Percentiles rank a stretch among this genome's conserved stretches.
phyloP scores from a whole-genome alignment of 2,329 filamentous ascomycete genomes.

The Exophiala xenobiotica region DNA sequence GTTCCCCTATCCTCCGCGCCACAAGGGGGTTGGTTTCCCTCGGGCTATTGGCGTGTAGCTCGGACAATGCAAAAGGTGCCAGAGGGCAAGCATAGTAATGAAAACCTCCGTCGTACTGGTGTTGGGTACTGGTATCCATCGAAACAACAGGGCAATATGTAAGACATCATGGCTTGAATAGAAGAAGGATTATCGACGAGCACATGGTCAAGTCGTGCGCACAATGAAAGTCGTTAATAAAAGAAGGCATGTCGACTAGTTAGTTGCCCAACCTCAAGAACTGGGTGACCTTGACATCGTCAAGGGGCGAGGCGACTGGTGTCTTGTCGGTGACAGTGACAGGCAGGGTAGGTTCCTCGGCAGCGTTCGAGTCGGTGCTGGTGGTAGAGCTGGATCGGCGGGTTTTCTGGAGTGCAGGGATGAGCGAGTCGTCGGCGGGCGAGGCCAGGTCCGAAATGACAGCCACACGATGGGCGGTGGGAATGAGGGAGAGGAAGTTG shows the following conservation, averaged over 20 bases:
- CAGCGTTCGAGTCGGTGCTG: conserved; percentile 24
- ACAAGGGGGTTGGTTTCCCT: too few relatives aligned
- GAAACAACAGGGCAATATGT: not conserved
- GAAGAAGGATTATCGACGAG: not conserved
- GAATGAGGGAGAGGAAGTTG: conserved; percentile 27
- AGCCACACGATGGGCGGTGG: conserved; percentile 21
- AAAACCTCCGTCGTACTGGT: not conserved
- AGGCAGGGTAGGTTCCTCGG: conserved; percentile 20
- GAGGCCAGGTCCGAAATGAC: conserved; percentile 11
- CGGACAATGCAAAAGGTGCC: too few relatives aligned
- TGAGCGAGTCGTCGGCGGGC: conserved; percentile 16
- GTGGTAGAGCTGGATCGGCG: conserved; percentile 28
- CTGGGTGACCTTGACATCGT: conserved; percentile 9
- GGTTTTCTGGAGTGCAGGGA: conserved; percentile 26
- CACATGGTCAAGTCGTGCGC: not conserved
- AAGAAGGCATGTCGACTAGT: not conserved
- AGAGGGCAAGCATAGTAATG: not conserved
- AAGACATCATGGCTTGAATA: not conserved
- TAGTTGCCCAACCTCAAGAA: conserved; percentile 27
- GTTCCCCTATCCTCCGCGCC: too few relatives aligned
- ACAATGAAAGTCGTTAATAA: conserved; percentile 6
- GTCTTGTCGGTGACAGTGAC: conserved; percentile 3
- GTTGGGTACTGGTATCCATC: not conserved
- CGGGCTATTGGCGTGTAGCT: too few relatives aligned
- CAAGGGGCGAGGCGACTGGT: conserved; percentile 20